These are phyloP conservation scores for Ophiocytium majus DNA, from an alignment of 352 stramenopile species.

Conservation along the genomic window DNA sequence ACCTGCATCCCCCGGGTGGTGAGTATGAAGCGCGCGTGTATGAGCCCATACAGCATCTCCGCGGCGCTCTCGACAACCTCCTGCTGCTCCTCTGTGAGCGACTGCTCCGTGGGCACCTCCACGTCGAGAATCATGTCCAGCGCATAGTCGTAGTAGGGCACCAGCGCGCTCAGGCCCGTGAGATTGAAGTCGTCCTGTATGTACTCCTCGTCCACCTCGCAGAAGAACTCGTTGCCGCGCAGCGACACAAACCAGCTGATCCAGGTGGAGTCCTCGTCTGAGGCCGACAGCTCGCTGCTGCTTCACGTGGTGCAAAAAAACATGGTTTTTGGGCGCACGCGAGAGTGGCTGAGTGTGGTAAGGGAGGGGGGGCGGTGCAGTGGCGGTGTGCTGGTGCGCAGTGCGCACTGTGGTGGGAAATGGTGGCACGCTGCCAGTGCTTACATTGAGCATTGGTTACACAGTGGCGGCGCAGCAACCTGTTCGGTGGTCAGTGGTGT, in stretches of 20 bases:
- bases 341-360: too few relatives aligned
- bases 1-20: constrained; percentile 96
- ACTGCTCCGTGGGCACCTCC: constrained; percentile 64
- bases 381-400: too few relatives aligned
- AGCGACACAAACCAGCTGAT: constrained; percentile 99
- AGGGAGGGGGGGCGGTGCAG: too few relatives aligned
- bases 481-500: too few relatives aligned
- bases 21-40: constrained; percentile 98
- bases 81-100: constrained; percentile 64
- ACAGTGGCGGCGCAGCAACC: too few relatives aligned
- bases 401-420: too few relatives aligned
- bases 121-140: constrained; percentile 99
- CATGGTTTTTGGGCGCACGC: too few relatives aligned
- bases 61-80: constrained; percentile 89
- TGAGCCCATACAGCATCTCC: constrained; percentile 99
- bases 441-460: too few relatives aligned
- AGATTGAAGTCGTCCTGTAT: constrained; percentile 99
- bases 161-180: constrained; percentile 84
- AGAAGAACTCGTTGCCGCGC: constrained; percentile 98
- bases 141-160: constrained; percentile 99
- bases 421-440: too few relatives aligned
- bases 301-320: too few relatives aligned
- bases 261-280: constrained; percentile 85
- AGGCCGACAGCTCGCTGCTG: constrained; percentile 38
- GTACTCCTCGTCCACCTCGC: constrained; percentile 87